phyloP scores from a whole-genome alignment of 257 asterid species.

The Solanum okadae region DNA sequence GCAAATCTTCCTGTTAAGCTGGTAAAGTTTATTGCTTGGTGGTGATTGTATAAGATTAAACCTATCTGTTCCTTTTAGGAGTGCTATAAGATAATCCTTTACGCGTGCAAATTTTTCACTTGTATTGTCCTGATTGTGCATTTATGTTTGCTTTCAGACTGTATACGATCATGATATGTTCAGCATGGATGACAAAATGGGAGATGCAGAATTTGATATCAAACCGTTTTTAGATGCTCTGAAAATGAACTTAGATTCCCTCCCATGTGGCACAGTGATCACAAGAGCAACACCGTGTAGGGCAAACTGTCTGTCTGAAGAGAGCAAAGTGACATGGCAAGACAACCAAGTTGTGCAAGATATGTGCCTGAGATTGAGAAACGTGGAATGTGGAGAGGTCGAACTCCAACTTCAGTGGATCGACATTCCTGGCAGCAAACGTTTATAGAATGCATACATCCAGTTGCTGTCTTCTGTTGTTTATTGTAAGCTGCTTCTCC shows the following conservation, averaged over 20 bases:
- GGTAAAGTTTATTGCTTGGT: not conserved
- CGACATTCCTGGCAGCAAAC: not conserved
- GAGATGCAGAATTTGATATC: constrained; percentile 46
- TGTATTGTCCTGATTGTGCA: not conserved
- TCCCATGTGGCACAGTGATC: constrained; percentile 38
- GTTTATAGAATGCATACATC: not conserved
- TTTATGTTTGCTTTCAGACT: constrained; percentile 19
- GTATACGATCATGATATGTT: constrained; percentile 67
- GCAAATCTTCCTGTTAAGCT: constrained; percentile 10
- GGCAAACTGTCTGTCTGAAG: constrained; percentile 44
- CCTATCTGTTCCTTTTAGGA: not conserved
- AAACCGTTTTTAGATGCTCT: constrained; percentile 33
- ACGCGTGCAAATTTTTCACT: not conserved
- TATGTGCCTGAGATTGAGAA: constrained; percentile 40
- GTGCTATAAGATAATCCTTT: not conserved
- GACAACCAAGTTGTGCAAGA: constrained; percentile 42
- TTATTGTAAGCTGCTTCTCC: not conserved
- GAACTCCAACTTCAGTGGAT: constrained; percentile 60
- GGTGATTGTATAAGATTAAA: not conserved
- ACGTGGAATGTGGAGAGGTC: constrained; percentile 64
- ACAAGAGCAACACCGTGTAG: constrained; percentile 28
- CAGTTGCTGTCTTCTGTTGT: not conserved
- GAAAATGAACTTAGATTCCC: constrained; percentile 7
- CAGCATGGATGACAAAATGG: constrained; percentile 61
- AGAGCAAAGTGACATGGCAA: constrained; percentile 37